Percentiles rank a stretch among this genome's conserved stretches.
phyloP scores from a whole-genome alignment of 441 rosid genomes.

The Lepidium campestre region DNA sequence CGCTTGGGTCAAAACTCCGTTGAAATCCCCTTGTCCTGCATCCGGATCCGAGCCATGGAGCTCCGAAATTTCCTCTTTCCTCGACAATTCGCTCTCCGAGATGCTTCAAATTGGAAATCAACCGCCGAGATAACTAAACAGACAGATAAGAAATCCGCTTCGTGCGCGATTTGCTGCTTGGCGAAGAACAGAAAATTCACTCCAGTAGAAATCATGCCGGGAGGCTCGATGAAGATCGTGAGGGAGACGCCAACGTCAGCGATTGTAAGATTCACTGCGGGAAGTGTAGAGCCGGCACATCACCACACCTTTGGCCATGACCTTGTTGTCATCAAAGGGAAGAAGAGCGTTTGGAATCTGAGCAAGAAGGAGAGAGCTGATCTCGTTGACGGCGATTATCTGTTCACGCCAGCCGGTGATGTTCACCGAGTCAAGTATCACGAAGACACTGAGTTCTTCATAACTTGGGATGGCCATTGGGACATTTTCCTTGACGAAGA shows the following conservation, averaged over 20 bases:
- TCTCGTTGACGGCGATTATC: constrained; percentile 57
- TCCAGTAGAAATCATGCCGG: constrained; percentile 63
- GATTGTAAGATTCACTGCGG: constrained; percentile 56
- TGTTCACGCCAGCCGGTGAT: constrained; percentile 74
- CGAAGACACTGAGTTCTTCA: constrained; percentile 79
- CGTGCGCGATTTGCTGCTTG: constrained; percentile 56
- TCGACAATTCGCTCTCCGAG: constrained; percentile 47
- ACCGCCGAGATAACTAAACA: neutral
- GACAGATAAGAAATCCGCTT: neutral
- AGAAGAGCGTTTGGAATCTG: constrained; percentile 78
- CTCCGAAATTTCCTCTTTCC: constrained; percentile 42
- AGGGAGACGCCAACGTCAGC: constrained; percentile 78
- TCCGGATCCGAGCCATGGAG: constrained; percentile 50
- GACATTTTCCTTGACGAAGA: constrained; percentile 76
- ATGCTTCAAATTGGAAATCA: constrained; percentile 44
- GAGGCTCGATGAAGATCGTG: constrained; percentile 75
- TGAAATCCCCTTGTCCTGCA: constrained; percentile 80
- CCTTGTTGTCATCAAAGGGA: constrained; percentile 60
- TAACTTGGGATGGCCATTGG: constrained; percentile 90
- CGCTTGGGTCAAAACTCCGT: constrained; percentile 68
- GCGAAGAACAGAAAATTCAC: constrained; percentile 54
- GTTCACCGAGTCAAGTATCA: constrained; percentile 77
- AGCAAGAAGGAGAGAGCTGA: constrained; percentile 59
- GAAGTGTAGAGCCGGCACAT: constrained; percentile 81
- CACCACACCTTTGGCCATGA: constrained; percentile 87